phyloP scores from a whole-genome alignment of 371 early-diverging fungal species.

The Mucor piriformis region DNA sequence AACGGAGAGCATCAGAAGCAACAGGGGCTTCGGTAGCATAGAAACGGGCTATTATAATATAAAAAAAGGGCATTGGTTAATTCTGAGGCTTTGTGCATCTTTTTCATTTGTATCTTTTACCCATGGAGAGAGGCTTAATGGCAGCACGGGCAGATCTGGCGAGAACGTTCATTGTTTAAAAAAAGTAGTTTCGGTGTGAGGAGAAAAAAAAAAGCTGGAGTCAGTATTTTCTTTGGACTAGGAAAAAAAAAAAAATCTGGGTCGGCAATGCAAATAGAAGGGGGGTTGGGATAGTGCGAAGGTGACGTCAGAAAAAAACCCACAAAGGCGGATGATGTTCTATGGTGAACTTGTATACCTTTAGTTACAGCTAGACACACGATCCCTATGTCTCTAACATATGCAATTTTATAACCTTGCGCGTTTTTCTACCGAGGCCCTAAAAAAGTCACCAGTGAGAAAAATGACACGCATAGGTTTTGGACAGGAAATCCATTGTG shows the following conservation, averaged over 20 bases:
- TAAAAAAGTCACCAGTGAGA: too few relatives aligned
- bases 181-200: constrained; percentile 16
- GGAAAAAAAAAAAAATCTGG: neutral
- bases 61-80: neutral
- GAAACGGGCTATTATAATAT: constrained; percentile 53
- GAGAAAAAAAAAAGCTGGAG: constrained; percentile 19
- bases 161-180: constrained; percentile 59
- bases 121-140: constrained; percentile 48
- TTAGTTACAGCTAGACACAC: too few relatives aligned
- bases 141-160: constrained; percentile 61
- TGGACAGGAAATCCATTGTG: too few relatives aligned
- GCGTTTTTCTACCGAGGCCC: too few relatives aligned
- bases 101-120: constrained; percentile 26
- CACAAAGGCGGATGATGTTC: neutral
- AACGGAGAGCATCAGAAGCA: constrained; percentile 75
- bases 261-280: constrained; percentile 12
- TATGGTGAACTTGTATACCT: too few relatives aligned
- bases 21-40: constrained; percentile 79
- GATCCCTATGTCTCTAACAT: too few relatives aligned
- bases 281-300: too few relatives aligned
- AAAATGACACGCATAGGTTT: too few relatives aligned
- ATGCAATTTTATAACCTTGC: neutral
- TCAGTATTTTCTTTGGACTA: constrained; percentile 24
- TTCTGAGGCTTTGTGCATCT: neutral
- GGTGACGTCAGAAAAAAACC: constrained; percentile 21